Evolutionary conservation across 192 early-diverging fungal genomes (phyloP).

Genomic region (Powellomyces hirtus): DNA sequence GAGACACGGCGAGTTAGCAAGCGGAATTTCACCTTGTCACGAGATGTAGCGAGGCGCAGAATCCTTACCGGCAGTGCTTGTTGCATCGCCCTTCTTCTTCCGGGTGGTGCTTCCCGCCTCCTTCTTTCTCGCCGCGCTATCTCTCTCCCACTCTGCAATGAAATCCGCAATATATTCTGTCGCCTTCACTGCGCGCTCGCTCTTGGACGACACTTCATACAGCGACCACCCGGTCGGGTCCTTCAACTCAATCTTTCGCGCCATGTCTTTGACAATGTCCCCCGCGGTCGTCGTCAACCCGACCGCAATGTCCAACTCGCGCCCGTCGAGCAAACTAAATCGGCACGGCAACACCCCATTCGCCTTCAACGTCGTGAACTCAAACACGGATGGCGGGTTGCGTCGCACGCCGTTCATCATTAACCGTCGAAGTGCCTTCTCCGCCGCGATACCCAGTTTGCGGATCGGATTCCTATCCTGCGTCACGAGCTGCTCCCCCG

Average conservation of each 20-base stretch:
- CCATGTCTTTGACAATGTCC: conserved; percentile 53
- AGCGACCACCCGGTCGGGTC: conserved; percentile 54
- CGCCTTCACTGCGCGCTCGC: conserved; percentile 45
- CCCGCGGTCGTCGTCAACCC: conserved; percentile 41
- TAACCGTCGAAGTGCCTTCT: conserved; percentile 28
- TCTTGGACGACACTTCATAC: conserved; percentile 33
- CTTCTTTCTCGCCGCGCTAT: conserved; percentile 27
- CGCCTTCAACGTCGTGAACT: conserved; percentile 18
- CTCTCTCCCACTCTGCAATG: conserved; percentile 41
- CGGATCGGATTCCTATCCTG: conserved; percentile 24
- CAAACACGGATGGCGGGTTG: conserved; percentile 36
- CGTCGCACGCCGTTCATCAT: conserved; percentile 46
- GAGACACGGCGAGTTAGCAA: too few species aligned
- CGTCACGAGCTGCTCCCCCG: conserved; percentile 14
- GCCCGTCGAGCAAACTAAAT: conserved; percentile 46
- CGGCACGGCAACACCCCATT: conserved; percentile 30
- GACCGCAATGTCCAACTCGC: conserved; percentile 36
- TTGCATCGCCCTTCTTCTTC: conserved; percentile 26
- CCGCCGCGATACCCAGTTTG: conserved; percentile 38
- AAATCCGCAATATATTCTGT: conserved; percentile 54
- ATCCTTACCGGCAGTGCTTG: neutral
- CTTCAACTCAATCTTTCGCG: conserved; percentile 43
- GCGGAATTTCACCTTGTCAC: too few species aligned
- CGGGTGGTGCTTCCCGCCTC: conserved; percentile 4
- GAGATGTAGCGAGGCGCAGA: too few species aligned